Percentiles rank a stretch among this genome's conserved stretches.
Evolutionary conservation across 2,329 filamentous ascomycete genomes (phyloP).

Genomic region (Fusarium sp.): DNA sequence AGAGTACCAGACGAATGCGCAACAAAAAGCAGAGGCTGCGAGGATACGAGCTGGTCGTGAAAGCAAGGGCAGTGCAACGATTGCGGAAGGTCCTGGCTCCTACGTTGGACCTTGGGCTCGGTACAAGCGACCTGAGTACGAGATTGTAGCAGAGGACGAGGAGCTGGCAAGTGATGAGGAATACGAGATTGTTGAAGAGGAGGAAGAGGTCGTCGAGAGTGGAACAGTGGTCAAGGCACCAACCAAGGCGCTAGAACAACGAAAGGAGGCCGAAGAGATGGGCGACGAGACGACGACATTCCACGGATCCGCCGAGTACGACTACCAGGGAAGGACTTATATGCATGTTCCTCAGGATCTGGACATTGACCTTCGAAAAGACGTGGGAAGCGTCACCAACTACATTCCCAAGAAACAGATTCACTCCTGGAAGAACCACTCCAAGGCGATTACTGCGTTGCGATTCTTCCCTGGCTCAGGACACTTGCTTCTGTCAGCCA

Average conservation of each 20-base stretch:
- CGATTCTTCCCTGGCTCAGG: constrained; percentile 92
- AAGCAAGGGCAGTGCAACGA: constrained; percentile 84
- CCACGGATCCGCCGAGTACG: constrained; percentile 85
- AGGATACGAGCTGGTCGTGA: constrained; percentile 82
- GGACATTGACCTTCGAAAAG: constrained; percentile 87
- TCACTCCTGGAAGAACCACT: constrained; percentile 88
- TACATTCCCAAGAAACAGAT: constrained; percentile 96
- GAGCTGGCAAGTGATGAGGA: constrained; percentile 85
- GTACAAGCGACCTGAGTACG: constrained; percentile 81
- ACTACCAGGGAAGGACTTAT: constrained; percentile 96
- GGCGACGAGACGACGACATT: constrained; percentile 88
- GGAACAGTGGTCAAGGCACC: constrained; percentile 73
- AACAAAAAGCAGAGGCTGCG: constrained; percentile 80
- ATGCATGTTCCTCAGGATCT: constrained; percentile 97
- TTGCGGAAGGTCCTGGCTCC: constrained; percentile 88
- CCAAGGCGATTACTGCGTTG: constrained; percentile 87
- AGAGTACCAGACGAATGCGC: constrained; percentile 67
- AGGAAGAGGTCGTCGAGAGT: constrained; percentile 77
- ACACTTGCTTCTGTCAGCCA: constrained; percentile 90
- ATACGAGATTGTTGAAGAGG: constrained; percentile 81
- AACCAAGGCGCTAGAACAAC: constrained; percentile 65
- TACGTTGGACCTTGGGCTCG: constrained; percentile 97
- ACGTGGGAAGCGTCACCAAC: constrained; percentile 84
- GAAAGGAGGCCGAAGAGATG: constrained; percentile 71
- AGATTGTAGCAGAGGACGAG: constrained; percentile 80